Base-by-base conservation (phyloP, 139 green algal species). In the Gonium pectorale region DNA sequence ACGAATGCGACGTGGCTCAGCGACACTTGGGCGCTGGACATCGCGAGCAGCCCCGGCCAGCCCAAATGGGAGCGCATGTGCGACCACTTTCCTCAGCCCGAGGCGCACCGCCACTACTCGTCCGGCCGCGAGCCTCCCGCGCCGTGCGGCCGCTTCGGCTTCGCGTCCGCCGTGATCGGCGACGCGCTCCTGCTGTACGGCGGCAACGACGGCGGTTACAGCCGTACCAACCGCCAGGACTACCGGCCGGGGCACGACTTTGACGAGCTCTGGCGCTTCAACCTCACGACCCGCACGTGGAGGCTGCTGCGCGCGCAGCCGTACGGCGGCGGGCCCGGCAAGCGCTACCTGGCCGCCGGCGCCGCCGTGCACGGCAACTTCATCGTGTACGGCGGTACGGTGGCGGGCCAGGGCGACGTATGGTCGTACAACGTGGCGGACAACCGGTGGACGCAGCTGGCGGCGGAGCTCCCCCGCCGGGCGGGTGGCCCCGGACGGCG, bases 201-300 rank as follows among this genome's bases (percentile, higher is more conserved):
- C 41, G 87, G 87, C 15, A 79, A 87, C 38, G 87, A 91, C 37
- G 87, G 87, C 15, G 87, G 87, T 38, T 75, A 71, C 70, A 90
- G 87, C 69, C 75, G 87, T n/a, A 82, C 83, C 22, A 79, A 86
- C 49, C 69, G 71, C 38, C 49, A 85, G 2, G 79, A 88, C 66
- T 88, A 84, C 63, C 43, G 67, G 63, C 83, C 83, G 8, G 73
- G 73, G 19, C 29, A 85, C 60, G 83, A 88, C 33, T 88, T 88
- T 73, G 75, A 80, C 8, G 83, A 88, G 74, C 54, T 88, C 9
- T 88, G 83, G 83, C 63, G 40, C 0, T 73, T 85, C 0, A 52
- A 83, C 49, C 71, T 80, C 27, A 54, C 24, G 15, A 35, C 17
- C 6, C 40, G 52, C 3, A 22, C n/a, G 31, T 84, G 83, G 72